Evolutionary conservation across 2,329 filamentous ascomycete genomes (phyloP).

Genomic region (Chaetomiaceae sp.): DNA sequence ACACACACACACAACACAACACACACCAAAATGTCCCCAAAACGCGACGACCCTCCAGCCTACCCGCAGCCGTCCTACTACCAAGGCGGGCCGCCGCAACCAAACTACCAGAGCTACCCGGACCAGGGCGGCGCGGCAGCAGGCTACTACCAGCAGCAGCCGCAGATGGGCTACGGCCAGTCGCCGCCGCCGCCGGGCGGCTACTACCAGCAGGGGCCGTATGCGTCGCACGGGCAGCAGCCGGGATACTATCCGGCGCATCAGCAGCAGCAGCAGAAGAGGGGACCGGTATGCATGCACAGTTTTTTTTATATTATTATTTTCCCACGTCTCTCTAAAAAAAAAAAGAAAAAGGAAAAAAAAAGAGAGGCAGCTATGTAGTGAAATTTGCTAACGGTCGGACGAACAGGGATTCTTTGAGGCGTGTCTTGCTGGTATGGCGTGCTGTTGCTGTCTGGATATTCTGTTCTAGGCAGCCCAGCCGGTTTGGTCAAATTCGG

Average conservation of each 20-base stretch:
- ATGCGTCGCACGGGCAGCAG: no score
- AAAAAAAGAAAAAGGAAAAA: no score
- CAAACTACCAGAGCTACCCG: constrained; percentile 29
- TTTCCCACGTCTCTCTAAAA: not conserved
- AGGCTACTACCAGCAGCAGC: constrained; percentile 30
- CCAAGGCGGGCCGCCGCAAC: no score
- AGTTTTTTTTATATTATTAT: not conserved
- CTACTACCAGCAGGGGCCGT: constrained; percentile 28
- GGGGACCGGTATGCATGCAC: constrained; percentile 33
- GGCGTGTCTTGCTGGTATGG: constrained; percentile 47
- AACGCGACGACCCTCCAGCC: constrained; percentile 48
- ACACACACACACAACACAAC: not conserved
- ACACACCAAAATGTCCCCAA: constrained; percentile 39
- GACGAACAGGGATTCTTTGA: constrained; percentile 36
- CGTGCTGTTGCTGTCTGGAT: constrained; percentile 58
- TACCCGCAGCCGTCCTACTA: constrained; percentile 43
- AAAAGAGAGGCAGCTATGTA: no score
- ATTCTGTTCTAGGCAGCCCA: constrained; percentile 43
- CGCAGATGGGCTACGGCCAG: constrained; percentile 38
- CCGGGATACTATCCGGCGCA: no score
- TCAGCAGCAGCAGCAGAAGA: constrained; percentile 26
- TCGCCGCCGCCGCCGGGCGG: constrained; percentile 30
- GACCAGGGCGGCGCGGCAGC: constrained; percentile 8
- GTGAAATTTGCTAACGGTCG: not conserved
- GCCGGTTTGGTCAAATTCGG: not conserved